Base-by-base conservation (phyloP, 345 rosid genomes). In the Camelina hispida region DNA sequence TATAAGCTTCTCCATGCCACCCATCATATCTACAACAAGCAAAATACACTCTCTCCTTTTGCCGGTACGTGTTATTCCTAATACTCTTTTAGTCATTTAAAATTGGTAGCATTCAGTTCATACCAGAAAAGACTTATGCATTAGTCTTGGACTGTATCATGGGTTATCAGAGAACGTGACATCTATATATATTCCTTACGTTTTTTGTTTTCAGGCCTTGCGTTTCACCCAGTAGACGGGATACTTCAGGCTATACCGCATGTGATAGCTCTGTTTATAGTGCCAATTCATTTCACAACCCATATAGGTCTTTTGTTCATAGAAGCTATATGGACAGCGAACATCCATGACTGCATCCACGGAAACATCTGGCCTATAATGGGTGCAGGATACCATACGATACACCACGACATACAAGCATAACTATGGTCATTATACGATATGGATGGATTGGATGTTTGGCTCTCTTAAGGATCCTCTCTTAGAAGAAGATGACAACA, bases 361-460 rank as follows among this genome's bases (percentile, higher is more conserved):
- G 85, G 77, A 52, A 87, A 87, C 50, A 30, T 87, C 2, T 92
- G 99, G 99, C 96, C 99, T 2, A 81, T 90, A 18, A 92, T 95
- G 99, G 99, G 99, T 17, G 97, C 99, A 44, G 99, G 97, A 30
- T 89, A 90, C 85, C 99, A 95, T 80, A 95, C 99, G 10, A 87
- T 95, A 79, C 99, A 95, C 72, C 99, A 95, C 93, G 2, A 91
- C 97, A 3, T 91, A 94, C 78, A 90, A 91, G n/a, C 98, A 94
- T 60, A 94, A 94, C 73, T 95, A 95, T 74, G 99, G 99, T 9
- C 99, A 95, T 65, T 95, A 88, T 48, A 95, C 99, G 9, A 84
- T 95, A 65, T 90, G 96, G 97, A 92, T 95, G 99, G 99, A 95
- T 78, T 92, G 97, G 97, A 85, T 95, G 97, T 87, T 85, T 5